Evolutionary conservation across 2,329 filamentous ascomycete species (phyloP), one percentile per base, ranked within the genome.

Genomic region (Paracorniculantispora psalliotae): DNA sequence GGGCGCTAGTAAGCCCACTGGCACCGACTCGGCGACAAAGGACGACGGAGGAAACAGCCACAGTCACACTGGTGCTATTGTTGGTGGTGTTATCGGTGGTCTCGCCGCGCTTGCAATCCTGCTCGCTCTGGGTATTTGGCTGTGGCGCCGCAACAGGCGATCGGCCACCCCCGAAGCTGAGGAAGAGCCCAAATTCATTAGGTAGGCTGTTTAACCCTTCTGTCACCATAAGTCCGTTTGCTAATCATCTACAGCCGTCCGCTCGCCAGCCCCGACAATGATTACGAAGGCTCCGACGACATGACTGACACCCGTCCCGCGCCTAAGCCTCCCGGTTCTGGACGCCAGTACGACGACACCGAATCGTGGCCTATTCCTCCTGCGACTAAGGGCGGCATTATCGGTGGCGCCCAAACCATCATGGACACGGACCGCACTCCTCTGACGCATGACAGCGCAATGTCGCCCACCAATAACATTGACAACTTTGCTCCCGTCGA

Each of bases 51-150:
- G 67, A 39, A 57, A 60, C 19, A 65, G 72, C 43, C 71, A 60
- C 19, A 65, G 72, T 41, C 71, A 71, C n/a, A 77, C 75, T 0
- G 80, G 79, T 1, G 78, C 78, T 41, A 82, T 85, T 35, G 75
- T 84, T 3, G 82, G 82, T 26, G 82, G 80, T 13, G 76, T 75
- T 17, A 73, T 85, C 43, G 77, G 79, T n/a, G 80, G 79, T 17
- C 71, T 81, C 0, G 80, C 78, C 5, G 73, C 74, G 3, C 61
- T 83, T 1, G 69, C 76, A 9, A 72, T 75, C 7, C 61, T 83
- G 7, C 61, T 75, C 6, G 74, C 74, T 0, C 62, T 82, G 0
- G 68, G 67, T 21, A 65, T 80, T 53, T 81, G 75, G 64, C 69
- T 79, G 53, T 69, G 76, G 67, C 75, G 77, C 49, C 77, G 76